Conservation (phyloP, 169 alveolate genomes). For the Cryptosporidium muris region DNA sequence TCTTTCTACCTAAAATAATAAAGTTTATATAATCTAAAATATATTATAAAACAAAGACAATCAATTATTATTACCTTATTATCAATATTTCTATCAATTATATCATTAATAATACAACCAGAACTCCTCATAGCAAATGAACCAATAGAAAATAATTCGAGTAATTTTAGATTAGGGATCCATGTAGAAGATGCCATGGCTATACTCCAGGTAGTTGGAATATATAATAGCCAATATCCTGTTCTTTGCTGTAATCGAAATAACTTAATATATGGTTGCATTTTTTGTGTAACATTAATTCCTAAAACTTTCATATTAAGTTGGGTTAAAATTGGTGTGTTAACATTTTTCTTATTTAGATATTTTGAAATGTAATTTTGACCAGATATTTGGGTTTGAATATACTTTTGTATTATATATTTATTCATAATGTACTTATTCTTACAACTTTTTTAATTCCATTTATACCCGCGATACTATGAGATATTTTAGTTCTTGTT, state of each 20-base stretch:
- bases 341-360: no score
- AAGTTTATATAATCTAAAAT: background rate
- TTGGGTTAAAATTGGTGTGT: no score
- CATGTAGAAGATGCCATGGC: background rate
- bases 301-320: no score
- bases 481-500: no score
- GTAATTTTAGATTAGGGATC: background rate
- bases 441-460: no score
- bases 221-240: conserved; percentile 8
- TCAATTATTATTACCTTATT: conserved; percentile 1
- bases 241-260: background rate
- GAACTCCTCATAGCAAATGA: conserved; percentile 69
- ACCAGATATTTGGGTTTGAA: no score
- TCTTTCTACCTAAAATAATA: conserved; percentile 84
- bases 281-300: no score
- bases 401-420: no score
- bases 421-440: no score
- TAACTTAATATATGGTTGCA: background rate
- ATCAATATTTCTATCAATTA: conserved; percentile 81
- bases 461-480: no score
- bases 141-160: conserved; percentile 41
- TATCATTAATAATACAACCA: conserved; percentile 84
- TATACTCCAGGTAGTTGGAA: conserved; percentile 1
- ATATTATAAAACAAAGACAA: background rate
- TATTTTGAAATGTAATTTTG: no score